Conservation (phyloP, 352 stramenopile genomes). For the Globisporangium apiculatum region DNA sequence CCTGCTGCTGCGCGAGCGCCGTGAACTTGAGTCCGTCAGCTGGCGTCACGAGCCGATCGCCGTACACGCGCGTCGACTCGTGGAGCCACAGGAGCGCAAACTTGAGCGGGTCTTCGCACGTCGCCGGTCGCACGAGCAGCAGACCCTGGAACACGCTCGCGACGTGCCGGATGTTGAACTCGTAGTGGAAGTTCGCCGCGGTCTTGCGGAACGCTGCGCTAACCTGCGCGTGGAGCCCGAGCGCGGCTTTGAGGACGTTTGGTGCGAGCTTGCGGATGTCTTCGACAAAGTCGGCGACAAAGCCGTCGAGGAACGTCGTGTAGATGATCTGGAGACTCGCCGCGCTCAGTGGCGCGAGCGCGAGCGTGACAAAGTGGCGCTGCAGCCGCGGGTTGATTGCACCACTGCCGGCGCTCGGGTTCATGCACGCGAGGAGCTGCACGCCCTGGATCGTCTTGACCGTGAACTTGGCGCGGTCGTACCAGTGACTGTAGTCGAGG, state of each 20-base stretch:
- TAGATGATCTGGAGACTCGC: slow-evolving; percentile 92
- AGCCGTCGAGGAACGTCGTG: slow-evolving; percentile 92
- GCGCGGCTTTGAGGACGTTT: slow-evolving; percentile 81
- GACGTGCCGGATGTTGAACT: slow-evolving; percentile 96
- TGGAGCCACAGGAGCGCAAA: slow-evolving; percentile 95
- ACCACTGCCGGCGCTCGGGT: slow-evolving; percentile 91
- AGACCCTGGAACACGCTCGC: slow-evolving; percentile 94
- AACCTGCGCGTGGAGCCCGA: slow-evolving; percentile 87
- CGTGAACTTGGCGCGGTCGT: slow-evolving; percentile 91
- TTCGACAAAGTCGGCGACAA: slow-evolving; percentile 90
- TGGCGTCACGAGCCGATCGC: slow-evolving; percentile 87
- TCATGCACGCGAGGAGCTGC: slow-evolving; percentile 95
- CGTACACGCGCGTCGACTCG: slow-evolving; percentile 93
- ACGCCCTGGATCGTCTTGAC: slow-evolving; percentile 92
- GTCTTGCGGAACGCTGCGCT: slow-evolving; percentile 87
- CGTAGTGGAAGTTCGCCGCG: slow-evolving; percentile 95
- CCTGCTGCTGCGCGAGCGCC: slow-evolving; percentile 80
- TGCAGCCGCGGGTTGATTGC: slow-evolving; percentile 92
- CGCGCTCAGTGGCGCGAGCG: slow-evolving; percentile 79
- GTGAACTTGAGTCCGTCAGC: slow-evolving; percentile 87
- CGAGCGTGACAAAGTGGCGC: slow-evolving; percentile 94
- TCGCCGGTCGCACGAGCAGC: slow-evolving; percentile 81
- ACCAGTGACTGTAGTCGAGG: slow-evolving; percentile 93
- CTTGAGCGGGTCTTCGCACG: slow-evolving; percentile 84
- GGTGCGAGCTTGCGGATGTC: slow-evolving; percentile 86